phyloP scores from a whole-genome alignment of 1,139 yeast genomes.

The Taphrina confusa region DNA sequence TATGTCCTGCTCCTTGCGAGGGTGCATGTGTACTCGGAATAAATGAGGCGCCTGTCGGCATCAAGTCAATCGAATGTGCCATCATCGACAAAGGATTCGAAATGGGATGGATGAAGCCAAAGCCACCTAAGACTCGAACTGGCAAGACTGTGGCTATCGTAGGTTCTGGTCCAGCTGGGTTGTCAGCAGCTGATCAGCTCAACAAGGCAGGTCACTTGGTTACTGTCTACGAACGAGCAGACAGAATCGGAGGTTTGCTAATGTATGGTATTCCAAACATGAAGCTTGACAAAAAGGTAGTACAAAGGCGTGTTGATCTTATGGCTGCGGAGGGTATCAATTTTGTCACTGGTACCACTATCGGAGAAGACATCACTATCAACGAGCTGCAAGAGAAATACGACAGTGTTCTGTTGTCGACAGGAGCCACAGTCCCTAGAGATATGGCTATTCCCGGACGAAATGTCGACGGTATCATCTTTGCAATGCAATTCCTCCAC shows the following conservation, averaged over 20 bases:
- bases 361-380: conserved; percentile 70
- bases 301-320: conserved; percentile 88
- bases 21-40: conserved; percentile 97
- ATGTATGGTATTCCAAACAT: conserved; percentile 99
- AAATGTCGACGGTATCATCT: conserved; percentile 82
- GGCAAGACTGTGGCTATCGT: conserved; percentile 82
- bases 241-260: conserved; percentile 92
- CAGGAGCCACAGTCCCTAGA: conserved; percentile 95
- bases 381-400: conserved; percentile 63
- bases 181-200: conserved; percentile 94
- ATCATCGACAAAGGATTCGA: conserved; percentile 95
- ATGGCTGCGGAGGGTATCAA: conserved; percentile 87
- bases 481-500: conserved; percentile 89
- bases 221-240: conserved; percentile 89
- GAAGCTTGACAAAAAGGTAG: conserved; percentile 92
- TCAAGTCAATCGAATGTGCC: conserved; percentile 93
- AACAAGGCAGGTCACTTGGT: conserved; percentile 94
- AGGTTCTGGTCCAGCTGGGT: conserved; percentile 97
- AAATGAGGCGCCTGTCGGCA: conserved; percentile 93
- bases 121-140: conserved; percentile 75
- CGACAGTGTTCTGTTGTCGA: conserved; percentile 90
- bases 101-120: conserved; percentile 92
- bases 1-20: conserved; percentile 99
- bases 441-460: conserved; percentile 94
- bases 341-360: conserved; percentile 71